Conservation (phyloP, 2,329 filamentous ascomycete genomes). For the Fusarium lyarnte region DNA sequence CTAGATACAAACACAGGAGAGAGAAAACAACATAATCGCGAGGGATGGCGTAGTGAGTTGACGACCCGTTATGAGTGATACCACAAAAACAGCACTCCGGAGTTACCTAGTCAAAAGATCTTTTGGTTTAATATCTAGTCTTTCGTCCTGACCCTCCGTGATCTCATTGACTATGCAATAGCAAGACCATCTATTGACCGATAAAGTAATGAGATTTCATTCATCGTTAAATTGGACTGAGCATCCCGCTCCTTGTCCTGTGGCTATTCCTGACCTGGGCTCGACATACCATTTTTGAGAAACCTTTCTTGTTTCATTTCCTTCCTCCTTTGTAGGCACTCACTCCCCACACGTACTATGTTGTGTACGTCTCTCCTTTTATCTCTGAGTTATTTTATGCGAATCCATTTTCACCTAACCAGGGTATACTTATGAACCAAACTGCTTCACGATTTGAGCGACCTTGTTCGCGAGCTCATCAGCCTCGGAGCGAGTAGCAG, state of each 20-base stretch:
- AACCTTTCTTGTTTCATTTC: conserved; percentile 10
- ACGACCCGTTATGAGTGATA: conserved; percentile 44
- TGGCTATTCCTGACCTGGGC: conserved; percentile 13
- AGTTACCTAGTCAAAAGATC: conserved; percentile 43
- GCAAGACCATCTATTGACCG: not conserved
- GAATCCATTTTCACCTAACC: conserved; percentile 1
- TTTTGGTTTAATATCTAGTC: conserved; percentile 35
- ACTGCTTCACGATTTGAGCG: conserved; percentile 75
- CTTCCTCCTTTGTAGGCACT: not conserved
- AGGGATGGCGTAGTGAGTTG: conserved; percentile 39
- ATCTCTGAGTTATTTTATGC: conserved; percentile 16
- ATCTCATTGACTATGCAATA: not conserved
- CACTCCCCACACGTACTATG: not conserved
- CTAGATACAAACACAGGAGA: conserved; percentile 32
- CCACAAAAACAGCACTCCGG: conserved; percentile 42
- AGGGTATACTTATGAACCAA: conserved; percentile 44
- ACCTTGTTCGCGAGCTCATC: conserved; percentile 91
- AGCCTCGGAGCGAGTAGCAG: conserved; percentile 86
- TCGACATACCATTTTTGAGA: conserved; percentile 11
- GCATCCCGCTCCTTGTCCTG: conserved; percentile 1
- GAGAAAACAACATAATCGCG: conserved; percentile 26
- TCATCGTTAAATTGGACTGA: conserved; percentile 27
- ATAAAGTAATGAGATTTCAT: conserved; percentile 29
- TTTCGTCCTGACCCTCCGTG: not conserved
- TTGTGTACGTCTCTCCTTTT: not conserved